Evolutionary conservation across 805 yeast genomes (phyloP).

Genomic region (Groenewaldozyma tartarivorans): DNA sequence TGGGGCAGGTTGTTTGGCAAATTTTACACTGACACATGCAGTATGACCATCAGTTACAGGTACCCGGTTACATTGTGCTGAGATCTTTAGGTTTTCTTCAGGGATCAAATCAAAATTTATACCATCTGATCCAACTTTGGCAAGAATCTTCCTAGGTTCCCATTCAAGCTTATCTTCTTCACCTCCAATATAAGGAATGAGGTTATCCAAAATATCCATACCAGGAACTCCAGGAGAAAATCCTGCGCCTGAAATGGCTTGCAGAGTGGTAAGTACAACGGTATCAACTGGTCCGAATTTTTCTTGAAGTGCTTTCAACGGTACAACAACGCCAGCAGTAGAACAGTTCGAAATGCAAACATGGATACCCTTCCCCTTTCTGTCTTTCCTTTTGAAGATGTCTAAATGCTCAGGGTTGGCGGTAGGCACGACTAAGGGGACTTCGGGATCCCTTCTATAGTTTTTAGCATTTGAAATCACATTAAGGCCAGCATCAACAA

Average conservation of each 20-base stretch:
- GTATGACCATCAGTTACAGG: slow-evolving; percentile 98
- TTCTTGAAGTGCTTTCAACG: slow-evolving; percentile 87
- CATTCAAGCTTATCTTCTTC: slow-evolving; percentile 98
- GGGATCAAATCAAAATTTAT: slow-evolving; percentile 47
- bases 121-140: slow-evolving; percentile 36
- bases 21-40: slow-evolving; percentile 81
- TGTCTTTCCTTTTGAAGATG: slow-evolving; percentile 49
- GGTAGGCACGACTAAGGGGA: slow-evolving; percentile 91
- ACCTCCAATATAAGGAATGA: slow-evolving; percentile 90
- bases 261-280: slow-evolving; percentile 83
- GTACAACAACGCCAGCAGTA: slow-evolving; percentile 96
- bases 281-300: slow-evolving; percentile 83
- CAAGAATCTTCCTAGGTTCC: slow-evolving; percentile 92
- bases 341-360: slow-evolving; percentile 97
- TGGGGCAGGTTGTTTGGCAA: slow-evolving; percentile 77
- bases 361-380: slow-evolving; percentile 62
- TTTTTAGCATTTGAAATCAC: slow-evolving; percentile 94
- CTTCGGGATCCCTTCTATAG: slow-evolving; percentile 78
- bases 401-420: slow-evolving; percentile 87
- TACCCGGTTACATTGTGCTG: slow-evolving; percentile 95
- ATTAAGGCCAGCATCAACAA: slow-evolving; percentile 69
- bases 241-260: slow-evolving; percentile 98
- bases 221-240: slow-evolving; percentile 96
- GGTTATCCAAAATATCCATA: slow-evolving; percentile 87
- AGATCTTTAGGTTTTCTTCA: slow-evolving; percentile 68